These are phyloP conservation scores for Colletotrichum paranaense DNA, from an alignment of 2,329 filamentous ascomycete genomes.

Conservation along the genomic window DNA sequence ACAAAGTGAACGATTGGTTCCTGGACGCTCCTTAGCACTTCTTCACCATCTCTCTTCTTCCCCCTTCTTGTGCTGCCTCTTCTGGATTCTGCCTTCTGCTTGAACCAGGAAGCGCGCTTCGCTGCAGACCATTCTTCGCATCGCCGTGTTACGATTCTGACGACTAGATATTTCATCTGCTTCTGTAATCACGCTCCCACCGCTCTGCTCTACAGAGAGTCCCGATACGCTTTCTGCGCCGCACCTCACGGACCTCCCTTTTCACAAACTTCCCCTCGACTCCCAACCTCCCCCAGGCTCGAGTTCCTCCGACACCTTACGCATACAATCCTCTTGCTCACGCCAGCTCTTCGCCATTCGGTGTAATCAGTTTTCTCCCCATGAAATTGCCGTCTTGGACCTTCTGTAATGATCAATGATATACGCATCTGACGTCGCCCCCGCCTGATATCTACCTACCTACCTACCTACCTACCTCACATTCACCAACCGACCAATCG, in stretches of 20 bases:
- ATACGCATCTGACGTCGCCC: constrained; percentile 32
- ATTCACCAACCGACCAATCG: constrained; percentile 25
- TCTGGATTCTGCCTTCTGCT: not conserved
- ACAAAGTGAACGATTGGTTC: constrained; percentile 19
- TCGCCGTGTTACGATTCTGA: constrained; percentile 14
- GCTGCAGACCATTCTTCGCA: constrained; percentile 2
- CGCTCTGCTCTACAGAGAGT: constrained; percentile 6
- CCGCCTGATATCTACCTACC: constrained; percentile 17
- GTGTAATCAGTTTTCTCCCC: constrained; percentile 18
- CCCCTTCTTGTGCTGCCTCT: constrained; percentile 11
- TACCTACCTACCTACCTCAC: constrained; percentile 3
- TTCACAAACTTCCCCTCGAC: constrained; percentile 10
- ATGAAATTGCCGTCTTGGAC: constrained; percentile 23
- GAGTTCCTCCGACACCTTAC: not conserved
- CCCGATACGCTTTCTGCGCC: not conserved
- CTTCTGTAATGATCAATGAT: constrained; percentile 38
- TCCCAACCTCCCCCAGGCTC: constrained; percentile 20
- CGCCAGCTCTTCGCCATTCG: constrained; percentile 7
- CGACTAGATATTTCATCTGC: constrained; percentile 7
- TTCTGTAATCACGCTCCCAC: constrained; percentile 12
- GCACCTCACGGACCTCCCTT: constrained; percentile 27
- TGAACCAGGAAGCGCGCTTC: constrained; percentile 1
- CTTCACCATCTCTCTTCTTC: not conserved
- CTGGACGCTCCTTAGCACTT: constrained; percentile 16
- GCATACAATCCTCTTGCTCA: constrained; percentile 2